phyloP scores from a whole-genome alignment of 768 basidiomycete species.

The Termitomyces heimii region DNA sequence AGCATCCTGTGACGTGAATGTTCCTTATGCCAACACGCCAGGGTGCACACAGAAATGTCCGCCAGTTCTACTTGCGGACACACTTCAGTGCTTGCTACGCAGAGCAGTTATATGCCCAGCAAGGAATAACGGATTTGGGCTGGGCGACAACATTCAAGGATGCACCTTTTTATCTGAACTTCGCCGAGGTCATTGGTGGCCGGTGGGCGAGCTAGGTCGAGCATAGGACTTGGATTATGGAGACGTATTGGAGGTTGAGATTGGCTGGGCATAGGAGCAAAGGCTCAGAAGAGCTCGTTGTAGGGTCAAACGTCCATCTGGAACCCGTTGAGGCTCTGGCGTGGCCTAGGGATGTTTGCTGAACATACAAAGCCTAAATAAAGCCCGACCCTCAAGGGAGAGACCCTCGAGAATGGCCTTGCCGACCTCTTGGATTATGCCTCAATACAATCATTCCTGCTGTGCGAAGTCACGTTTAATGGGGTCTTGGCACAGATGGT shows the following conservation, averaged over 20 bases:
- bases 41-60: not conserved
- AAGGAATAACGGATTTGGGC: not conserved
- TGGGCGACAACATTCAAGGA: not conserved
- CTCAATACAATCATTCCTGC: not conserved
- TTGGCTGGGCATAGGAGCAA: not conserved
- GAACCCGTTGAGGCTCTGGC: not conserved
- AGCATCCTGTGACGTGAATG: not conserved
- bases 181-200: not conserved
- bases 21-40: not conserved
- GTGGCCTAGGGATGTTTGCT: not conserved
- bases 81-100: not conserved
- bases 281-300: not conserved
- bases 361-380: not conserved
- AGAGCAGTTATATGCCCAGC: not conserved
- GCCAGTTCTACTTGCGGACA: not conserved
- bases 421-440: not conserved
- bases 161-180: not conserved
- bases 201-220: not conserved
- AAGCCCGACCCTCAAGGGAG: not conserved
- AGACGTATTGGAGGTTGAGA: not conserved
- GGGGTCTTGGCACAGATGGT: not conserved
- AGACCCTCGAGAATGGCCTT: not conserved
- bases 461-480: not conserved
- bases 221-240: not conserved
- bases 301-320: not conserved